phyloP scores from a whole-genome alignment of 108 stramenopile species.

The Skeletonema marinoi region DNA sequence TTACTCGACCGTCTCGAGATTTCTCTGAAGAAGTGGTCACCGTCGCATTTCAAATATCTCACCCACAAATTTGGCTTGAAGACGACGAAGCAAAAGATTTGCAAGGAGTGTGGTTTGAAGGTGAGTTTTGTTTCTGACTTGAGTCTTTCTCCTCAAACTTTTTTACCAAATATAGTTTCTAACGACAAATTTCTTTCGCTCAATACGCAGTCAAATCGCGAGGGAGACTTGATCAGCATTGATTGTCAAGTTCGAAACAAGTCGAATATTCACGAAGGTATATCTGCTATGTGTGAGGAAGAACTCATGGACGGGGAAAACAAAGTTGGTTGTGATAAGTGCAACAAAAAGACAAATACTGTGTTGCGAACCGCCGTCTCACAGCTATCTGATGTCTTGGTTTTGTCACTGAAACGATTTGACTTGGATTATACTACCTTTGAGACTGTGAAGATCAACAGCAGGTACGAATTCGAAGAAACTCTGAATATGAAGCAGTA shows the following conservation, averaged over 20 bases:
- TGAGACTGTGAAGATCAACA: constrained; percentile 99
- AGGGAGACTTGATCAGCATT: constrained; percentile 92
- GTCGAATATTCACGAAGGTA: constrained; percentile 89
- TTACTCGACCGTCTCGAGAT: constrained; percentile 93
- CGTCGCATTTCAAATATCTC: constrained; percentile 76
- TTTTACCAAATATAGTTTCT: neutral
- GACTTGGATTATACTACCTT: constrained; percentile 98
- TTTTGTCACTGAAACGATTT: constrained; percentile 96
- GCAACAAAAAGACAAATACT: constrained; percentile 95
- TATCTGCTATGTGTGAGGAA: constrained; percentile 89
- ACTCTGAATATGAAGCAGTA: constrained; percentile 95
- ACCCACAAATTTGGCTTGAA: constrained; percentile 87
- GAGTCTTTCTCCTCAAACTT: neutral
- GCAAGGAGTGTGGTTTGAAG: constrained; percentile 91
- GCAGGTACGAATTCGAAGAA: constrained; percentile 92
- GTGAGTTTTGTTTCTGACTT: constrained; percentile 37
- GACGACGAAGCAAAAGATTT: constrained; percentile 88
- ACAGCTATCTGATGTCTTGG: constrained; percentile 89
- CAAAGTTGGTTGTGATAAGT: constrained; percentile 93
- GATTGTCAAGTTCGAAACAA: constrained; percentile 96
- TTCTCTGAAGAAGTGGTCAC: constrained; percentile 85
- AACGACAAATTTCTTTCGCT: neutral
- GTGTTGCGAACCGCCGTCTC: constrained; percentile 89
- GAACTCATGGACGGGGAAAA: constrained; percentile 99
- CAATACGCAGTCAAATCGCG: constrained; percentile 75